Evolutionary conservation across 2,329 filamentous ascomycete species (phyloP).

Genomic region (Monosporascus sp.): DNA sequence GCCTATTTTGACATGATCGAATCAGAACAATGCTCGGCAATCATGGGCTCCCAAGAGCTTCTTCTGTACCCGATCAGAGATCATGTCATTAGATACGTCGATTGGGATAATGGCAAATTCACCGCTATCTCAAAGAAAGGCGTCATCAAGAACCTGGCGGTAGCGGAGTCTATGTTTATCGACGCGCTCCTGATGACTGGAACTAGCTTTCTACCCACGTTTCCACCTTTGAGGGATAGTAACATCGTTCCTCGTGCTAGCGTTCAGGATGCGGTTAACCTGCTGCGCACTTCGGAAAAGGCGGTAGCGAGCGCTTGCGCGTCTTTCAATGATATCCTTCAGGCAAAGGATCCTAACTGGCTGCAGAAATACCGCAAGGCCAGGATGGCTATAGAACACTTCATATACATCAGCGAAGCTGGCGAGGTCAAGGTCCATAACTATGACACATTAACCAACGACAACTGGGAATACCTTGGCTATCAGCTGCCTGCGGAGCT

Average conservation of each 20-base stretch:
- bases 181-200: slow-evolving; percentile 81
- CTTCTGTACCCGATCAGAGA: slow-evolving; percentile 81
- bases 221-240: slow-evolving; percentile 67
- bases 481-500: slow-evolving; percentile 84
- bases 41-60: slow-evolving; percentile 80
- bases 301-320: slow-evolving; percentile 68
- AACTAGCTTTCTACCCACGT: slow-evolving; percentile 70
- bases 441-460: slow-evolving; percentile 66
- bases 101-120: slow-evolving; percentile 65
- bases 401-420: slow-evolving; percentile 71
- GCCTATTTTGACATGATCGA: slow-evolving; percentile 69
- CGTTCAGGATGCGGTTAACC: slow-evolving; percentile 70
- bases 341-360: slow-evolving; percentile 67
- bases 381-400: slow-evolving; percentile 79
- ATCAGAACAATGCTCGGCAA: slow-evolving; percentile 63
- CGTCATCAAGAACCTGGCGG: slow-evolving; percentile 63
- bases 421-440: slow-evolving; percentile 74
- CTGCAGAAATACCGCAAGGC: slow-evolving; percentile 82
- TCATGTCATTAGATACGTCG: slow-evolving; percentile 59
- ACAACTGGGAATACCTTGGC: slow-evolving; percentile 88
- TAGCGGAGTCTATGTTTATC: slow-evolving; percentile 67
- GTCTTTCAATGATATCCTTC: slow-evolving; percentile 73
- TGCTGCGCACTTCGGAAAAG: slow-evolving; percentile 66
- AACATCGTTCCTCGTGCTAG: slow-evolving; percentile 51
- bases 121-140: slow-evolving; percentile 58